Percentiles rank a stretch among this genome's conserved stretches.
Conservation (phyloP, 73 alveolate species). For the Tetrahymena malaccensis region DNA sequence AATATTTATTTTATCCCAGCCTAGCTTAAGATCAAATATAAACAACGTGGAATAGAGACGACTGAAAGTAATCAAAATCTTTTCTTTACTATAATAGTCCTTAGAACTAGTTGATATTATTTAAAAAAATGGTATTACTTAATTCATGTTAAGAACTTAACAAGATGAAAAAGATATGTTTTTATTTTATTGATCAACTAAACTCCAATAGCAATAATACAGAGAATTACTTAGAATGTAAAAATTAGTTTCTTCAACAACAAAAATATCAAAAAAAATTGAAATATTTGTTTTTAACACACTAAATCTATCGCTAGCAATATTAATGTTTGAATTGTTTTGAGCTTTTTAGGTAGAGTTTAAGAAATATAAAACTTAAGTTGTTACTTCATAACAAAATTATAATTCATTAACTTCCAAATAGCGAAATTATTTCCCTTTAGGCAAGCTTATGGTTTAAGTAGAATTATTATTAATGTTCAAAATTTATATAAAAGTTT, state of each 20-base stretch:
- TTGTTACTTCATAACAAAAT: neutral
- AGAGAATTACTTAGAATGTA: neutral
- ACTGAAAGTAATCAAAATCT: neutral
- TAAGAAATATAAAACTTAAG: neutral
- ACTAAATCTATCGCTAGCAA: neutral
- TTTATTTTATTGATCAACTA: neutral
- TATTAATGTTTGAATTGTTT: neutral
- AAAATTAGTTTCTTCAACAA: neutral
- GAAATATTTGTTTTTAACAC: neutral
- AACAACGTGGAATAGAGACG: neutral
- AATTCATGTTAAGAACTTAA: neutral
- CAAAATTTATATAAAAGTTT: no score
- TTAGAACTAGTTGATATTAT: neutral
- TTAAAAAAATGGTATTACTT: neutral
- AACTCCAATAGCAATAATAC: neutral
- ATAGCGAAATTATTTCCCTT: neutral
- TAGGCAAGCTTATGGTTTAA: neutral
- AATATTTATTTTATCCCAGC: neutral
- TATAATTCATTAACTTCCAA: neutral
- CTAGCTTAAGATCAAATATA: neutral
- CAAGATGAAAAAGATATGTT: neutral
- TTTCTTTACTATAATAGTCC: neutral
- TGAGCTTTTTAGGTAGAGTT: neutral
- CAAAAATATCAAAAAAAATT: neutral
- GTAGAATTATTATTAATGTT: neutral